Conservation (phyloP, 2,329 filamentous ascomycete species). For the Tothia fuscella region DNA sequence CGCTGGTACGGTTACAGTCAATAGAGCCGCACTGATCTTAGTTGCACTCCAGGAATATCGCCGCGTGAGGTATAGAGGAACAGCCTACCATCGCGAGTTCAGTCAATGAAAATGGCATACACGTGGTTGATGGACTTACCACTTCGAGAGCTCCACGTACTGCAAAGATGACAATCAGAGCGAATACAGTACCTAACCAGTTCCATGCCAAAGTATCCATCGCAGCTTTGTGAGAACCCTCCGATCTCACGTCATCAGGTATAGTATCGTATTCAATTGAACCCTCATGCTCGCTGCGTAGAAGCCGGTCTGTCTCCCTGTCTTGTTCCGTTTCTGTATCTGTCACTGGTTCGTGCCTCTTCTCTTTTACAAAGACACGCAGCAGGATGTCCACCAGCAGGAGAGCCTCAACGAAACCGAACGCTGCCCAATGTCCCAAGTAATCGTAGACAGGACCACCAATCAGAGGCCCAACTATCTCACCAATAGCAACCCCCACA, state of each 20-base stretch:
- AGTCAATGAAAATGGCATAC: no score
- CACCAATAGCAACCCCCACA: neutral
- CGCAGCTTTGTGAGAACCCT: neutral
- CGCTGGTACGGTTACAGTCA: neutral
- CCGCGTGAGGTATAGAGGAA: neutral
- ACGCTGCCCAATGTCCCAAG: slow-evolving; percentile 1
- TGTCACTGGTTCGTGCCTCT: neutral
- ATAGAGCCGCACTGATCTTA: neutral
- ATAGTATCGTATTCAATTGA: no score
- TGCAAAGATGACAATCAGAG: neutral
- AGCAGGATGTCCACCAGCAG: slow-evolving; percentile 3
- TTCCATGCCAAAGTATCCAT: neutral
- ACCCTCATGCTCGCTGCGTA: neutral
- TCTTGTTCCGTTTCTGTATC: neutral
- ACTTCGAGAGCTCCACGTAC: no score
- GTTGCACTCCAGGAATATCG: neutral
- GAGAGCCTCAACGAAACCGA: neutral
- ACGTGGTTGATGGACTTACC: no score
- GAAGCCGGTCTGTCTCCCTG: neutral
- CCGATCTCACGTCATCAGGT: neutral
- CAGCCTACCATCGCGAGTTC: neutral
- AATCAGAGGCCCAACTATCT: slow-evolving; percentile 1
- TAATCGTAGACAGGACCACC: slow-evolving; percentile 4
- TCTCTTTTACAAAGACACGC: neutral
- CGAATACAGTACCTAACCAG: neutral